Evolutionary conservation across 1,139 yeast genomes (phyloP).

Genomic region (Meyerozyma sp.): DNA sequence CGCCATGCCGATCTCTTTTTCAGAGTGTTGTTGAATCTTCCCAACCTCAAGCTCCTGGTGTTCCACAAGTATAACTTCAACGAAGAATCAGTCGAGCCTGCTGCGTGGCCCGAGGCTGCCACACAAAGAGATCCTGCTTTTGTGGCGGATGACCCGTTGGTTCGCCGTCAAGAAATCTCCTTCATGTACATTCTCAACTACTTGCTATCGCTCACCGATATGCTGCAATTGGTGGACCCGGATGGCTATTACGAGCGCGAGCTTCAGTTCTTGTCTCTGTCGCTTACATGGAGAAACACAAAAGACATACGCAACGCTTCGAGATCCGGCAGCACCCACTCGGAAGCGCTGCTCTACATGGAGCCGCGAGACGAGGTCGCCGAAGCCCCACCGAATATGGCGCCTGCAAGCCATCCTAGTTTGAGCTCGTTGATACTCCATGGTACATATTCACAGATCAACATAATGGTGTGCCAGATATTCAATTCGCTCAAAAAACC

Average conservation of each 20-base stretch:
- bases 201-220: slow-evolving; percentile 15
- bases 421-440: slow-evolving; percentile 21
- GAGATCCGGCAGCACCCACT: slow-evolving; percentile 18
- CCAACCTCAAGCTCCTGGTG: slow-evolving; percentile 14
- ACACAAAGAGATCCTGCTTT: slow-evolving; percentile 4
- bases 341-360: background rate
- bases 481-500: slow-evolving; percentile 6
- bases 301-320: slow-evolving; percentile 23
- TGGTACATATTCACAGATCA: slow-evolving; percentile 20
- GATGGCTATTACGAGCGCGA: slow-evolving; percentile 15
- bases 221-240: slow-evolving; percentile 18
- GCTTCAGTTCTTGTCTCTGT: slow-evolving; percentile 14
- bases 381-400: background rate
- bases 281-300: slow-evolving; percentile 19
- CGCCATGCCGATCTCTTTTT: slow-evolving; percentile 21
- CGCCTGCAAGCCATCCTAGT: background rate
- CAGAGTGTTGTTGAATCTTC: slow-evolving; percentile 19
- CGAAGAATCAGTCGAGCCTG: slow-evolving; percentile 4
- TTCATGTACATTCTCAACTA: slow-evolving; percentile 25
- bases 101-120: slow-evolving; percentile 2
- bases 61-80: slow-evolving; percentile 6
- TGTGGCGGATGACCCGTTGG: slow-evolving; percentile 6
- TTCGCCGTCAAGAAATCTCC: slow-evolving; percentile 31
- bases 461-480: slow-evolving; percentile 3
- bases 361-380: background rate